A percentile compares a stretch with the other conserved stretches of the same genome.
phyloP scores from a whole-genome alignment of 2,329 filamentous ascomycete genomes.

The Claviceps africana region DNA sequence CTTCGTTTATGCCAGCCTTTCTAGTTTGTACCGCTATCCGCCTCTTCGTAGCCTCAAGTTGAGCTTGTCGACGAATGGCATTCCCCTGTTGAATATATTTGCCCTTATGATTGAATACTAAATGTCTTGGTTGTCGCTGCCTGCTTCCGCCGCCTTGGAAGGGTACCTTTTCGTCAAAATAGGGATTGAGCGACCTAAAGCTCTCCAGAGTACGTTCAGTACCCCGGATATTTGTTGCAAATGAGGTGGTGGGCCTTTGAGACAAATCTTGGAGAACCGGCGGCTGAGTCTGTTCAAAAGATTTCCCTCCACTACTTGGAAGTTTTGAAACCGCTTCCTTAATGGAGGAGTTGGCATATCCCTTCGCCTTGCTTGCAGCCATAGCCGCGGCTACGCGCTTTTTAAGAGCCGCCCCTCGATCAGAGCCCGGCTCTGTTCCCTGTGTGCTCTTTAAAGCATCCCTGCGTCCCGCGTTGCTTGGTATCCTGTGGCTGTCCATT shows the following conservation, averaged over 20 bases:
- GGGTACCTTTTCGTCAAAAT: constrained; percentile 60
- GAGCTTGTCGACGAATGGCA: constrained; percentile 72
- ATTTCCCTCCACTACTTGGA: constrained; percentile 21
- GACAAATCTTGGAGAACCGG: neutral
- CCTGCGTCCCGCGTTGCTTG: constrained; percentile 41
- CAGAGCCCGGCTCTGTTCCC: constrained; percentile 42
- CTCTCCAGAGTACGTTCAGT: constrained; percentile 1
- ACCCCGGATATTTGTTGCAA: constrained; percentile 7
- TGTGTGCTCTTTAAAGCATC: constrained; percentile 40
- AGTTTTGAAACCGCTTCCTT: constrained; percentile 37
- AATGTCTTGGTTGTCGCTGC: constrained; percentile 55
- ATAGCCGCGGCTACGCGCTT: constrained; percentile 68
- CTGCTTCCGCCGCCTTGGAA: constrained; percentile 43
- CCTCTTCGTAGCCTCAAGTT: constrained; percentile 88
- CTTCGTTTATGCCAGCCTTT: constrained; percentile 88
- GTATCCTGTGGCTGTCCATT: constrained; percentile 37
- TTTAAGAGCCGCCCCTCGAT: constrained; percentile 63
- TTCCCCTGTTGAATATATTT: constrained; percentile 95
- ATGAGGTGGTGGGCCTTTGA: constrained; percentile 2
- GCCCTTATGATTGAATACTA: constrained; percentile 87
- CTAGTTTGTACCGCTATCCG: constrained; percentile 76
- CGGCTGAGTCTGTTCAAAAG: constrained; percentile 3
- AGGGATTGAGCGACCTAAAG: constrained; percentile 50
- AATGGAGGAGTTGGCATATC: constrained; percentile 63
- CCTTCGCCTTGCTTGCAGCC: constrained; percentile 41